Conservation (phyloP, 2,329 filamentous ascomycete genomes). For the Plectosphaerella sp. region DNA sequence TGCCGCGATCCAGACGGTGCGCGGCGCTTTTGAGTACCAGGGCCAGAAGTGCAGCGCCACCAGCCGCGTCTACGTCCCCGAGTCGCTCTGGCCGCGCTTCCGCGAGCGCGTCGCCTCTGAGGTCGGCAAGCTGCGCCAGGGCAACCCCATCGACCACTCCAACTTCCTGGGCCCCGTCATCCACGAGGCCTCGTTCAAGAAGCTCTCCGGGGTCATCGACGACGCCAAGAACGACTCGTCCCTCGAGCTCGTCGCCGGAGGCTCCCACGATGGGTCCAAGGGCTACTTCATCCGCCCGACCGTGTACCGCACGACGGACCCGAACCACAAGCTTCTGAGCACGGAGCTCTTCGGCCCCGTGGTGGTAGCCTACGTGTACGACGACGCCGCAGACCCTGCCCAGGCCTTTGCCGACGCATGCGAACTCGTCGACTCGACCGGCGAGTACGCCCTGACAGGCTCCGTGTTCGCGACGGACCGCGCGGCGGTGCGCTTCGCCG, state of each 20-base stretch:
- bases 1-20: constrained; percentile 75
- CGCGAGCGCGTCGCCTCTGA: constrained; percentile 63
- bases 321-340: constrained; percentile 67
- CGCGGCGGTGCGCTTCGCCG: constrained; percentile 59
- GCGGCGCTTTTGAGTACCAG: constrained; percentile 86
- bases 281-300: constrained; percentile 85
- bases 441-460: constrained; percentile 75
- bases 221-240: constrained; percentile 71
- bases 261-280: constrained; percentile 70
- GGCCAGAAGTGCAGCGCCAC: constrained; percentile 90
- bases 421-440: constrained; percentile 64
- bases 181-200: constrained; percentile 76
- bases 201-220: constrained; percentile 72
- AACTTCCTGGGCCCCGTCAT: constrained; percentile 90
- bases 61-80: constrained; percentile 73
- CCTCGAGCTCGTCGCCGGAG: constrained; percentile 70
- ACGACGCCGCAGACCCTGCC: constrained; percentile 52
- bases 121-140: constrained; percentile 65
- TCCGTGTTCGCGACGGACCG: constrained; percentile 71
- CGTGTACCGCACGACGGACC: constrained; percentile 71
- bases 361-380: constrained; percentile 71
- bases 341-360: constrained; percentile 82
- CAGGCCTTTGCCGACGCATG: constrained; percentile 55
- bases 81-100: constrained; percentile 71
- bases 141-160: constrained; percentile 61